Evolutionary conservation across 129 eudicot species (phyloP).

Genomic region (Cynara cardunculus): DNA sequence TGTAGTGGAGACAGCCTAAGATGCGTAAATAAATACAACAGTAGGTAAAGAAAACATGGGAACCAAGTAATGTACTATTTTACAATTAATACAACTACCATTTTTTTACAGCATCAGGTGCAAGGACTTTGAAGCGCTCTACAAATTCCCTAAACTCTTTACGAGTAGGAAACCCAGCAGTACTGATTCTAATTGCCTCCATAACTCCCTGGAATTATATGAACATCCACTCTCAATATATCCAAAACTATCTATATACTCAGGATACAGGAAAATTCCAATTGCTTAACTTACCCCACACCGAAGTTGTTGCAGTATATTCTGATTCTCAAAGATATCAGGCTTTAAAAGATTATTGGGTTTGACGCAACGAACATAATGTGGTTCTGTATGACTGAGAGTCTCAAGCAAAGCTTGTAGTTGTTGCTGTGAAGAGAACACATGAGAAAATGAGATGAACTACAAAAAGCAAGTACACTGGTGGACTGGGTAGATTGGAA

Average conservation of each 20-base stretch:
- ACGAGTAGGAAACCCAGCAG: conserved; percentile 94
- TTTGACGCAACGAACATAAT: conserved; percentile 89
- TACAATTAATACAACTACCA: conserved; percentile 36
- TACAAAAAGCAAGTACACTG: neutral
- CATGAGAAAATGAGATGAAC: neutral
- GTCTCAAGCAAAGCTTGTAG: conserved; percentile 90
- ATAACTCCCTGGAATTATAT: conserved; percentile 70
- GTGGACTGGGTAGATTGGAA: neutral
- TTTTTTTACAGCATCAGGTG: conserved; percentile 53
- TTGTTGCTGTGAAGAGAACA: conserved; percentile 63
- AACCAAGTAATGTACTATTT: neutral
- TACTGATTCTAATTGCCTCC: conserved; percentile 97
- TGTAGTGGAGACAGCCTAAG: neutral
- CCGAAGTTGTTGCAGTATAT: conserved; percentile 91
- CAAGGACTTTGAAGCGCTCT: conserved; percentile 67
- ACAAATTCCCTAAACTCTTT: conserved; percentile 67
- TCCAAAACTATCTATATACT: neutral
- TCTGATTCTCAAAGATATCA: conserved; percentile 71
- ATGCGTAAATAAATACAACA: neutral
- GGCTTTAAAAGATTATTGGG: conserved; percentile 90
- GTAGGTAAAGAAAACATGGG: neutral
- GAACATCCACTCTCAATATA: conserved; percentile 1
- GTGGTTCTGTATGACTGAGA: conserved; percentile 90
- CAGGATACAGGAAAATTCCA: neutral
- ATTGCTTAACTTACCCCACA: conserved; percentile 71